Evolutionary conservation across 495 filamentous ascomycete species (phyloP).

Genomic region (Lichenothelia convexa): DNA sequence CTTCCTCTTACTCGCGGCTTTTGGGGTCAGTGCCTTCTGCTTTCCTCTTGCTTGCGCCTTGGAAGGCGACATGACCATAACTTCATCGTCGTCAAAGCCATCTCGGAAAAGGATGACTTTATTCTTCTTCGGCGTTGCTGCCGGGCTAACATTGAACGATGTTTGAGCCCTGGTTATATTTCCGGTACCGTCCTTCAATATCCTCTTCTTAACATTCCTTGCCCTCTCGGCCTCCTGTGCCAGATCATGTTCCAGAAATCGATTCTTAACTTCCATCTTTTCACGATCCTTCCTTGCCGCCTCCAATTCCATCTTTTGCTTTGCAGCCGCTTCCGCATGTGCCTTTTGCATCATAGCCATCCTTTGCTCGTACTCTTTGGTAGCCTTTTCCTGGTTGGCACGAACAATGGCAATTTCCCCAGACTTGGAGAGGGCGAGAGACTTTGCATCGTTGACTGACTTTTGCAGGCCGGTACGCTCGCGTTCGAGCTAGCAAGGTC

Average conservation of each 20-base stretch:
- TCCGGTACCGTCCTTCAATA: constrained; percentile 16
- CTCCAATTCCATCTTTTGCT: constrained; percentile 38
- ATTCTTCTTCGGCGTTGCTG: constrained; percentile 40
- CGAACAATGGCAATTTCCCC: constrained; percentile 55
- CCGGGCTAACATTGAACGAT: constrained; percentile 11
- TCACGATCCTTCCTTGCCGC: constrained; percentile 36
- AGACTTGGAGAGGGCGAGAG: constrained; percentile 31
- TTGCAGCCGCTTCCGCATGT: constrained; percentile 35
- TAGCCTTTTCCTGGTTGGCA: constrained; percentile 36
- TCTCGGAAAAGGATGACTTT: constrained; percentile 40
- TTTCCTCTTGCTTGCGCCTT: constrained; percentile 26
- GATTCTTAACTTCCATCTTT: constrained; percentile 41
- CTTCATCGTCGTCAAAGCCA: constrained; percentile 58
- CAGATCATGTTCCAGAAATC: constrained; percentile 47
- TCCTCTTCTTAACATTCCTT: constrained; percentile 29
- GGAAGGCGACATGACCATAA: constrained; percentile 37
- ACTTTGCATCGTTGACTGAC: constrained; percentile 31
- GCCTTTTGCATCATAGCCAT: constrained; percentile 32
- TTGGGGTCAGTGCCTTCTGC: constrained; percentile 38
- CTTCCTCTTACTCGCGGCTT: constrained; percentile 42
- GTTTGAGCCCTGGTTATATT: constrained; percentile 1
- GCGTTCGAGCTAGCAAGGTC: constrained; percentile 28
- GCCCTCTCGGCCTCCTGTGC: constrained; percentile 35
- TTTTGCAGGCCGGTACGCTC: constrained; percentile 31
- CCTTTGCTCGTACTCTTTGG: constrained; percentile 36